Evolutionary conservation across 495 filamentous ascomycete genomes (phyloP).

Genomic region (Xylaria acuta): DNA sequence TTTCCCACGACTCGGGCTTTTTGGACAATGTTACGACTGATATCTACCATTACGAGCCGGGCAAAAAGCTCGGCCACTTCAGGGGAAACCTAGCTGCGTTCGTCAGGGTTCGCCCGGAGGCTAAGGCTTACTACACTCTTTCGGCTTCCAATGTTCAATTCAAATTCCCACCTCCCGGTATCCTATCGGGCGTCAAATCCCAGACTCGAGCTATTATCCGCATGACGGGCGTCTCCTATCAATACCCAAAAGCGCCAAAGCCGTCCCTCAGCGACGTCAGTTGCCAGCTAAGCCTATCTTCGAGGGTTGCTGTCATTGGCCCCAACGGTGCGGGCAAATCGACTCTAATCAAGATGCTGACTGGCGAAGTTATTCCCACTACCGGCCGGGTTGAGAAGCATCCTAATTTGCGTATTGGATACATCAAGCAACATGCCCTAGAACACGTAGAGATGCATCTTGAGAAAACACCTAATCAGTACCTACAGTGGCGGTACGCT

Average conservation of each 20-base stretch:
- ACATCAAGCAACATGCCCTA: slow-evolving; percentile 98
- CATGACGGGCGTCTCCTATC: slow-evolving; percentile 89
- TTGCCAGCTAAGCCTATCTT: slow-evolving; percentile 84
- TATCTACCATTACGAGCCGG: slow-evolving; percentile 96
- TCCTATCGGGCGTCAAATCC: slow-evolving; percentile 94
- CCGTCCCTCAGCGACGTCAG: slow-evolving; percentile 89
- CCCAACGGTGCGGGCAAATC: slow-evolving; percentile 98
- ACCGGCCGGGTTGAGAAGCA: slow-evolving; percentile 94
- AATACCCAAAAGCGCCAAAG: slow-evolving; percentile 84
- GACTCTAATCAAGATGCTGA: slow-evolving; percentile 95
- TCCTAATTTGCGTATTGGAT: slow-evolving; percentile 97
- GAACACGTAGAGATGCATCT: slow-evolving; percentile 99
- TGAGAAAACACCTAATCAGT: slow-evolving; percentile 98
- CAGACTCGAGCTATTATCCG: slow-evolving; percentile 90
- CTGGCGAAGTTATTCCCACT: slow-evolving; percentile 92
- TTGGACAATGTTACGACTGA: slow-evolving; percentile 97
- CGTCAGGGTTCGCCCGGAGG: slow-evolving; percentile 92
- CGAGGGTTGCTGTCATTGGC: slow-evolving; percentile 93
- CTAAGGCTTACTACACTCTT: slow-evolving; percentile 97
- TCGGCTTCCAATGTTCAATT: slow-evolving; percentile 89
- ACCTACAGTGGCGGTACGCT: slow-evolving; percentile 97
- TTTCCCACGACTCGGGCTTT: slow-evolving; percentile 97
- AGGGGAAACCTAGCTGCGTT: slow-evolving; percentile 94
- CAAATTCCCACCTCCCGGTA: slow-evolving; percentile 96
- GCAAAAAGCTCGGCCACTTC: slow-evolving; percentile 95